Base-by-base conservation (phyloP, 306 rosid species). In the Dicorynia guianensis region DNA sequence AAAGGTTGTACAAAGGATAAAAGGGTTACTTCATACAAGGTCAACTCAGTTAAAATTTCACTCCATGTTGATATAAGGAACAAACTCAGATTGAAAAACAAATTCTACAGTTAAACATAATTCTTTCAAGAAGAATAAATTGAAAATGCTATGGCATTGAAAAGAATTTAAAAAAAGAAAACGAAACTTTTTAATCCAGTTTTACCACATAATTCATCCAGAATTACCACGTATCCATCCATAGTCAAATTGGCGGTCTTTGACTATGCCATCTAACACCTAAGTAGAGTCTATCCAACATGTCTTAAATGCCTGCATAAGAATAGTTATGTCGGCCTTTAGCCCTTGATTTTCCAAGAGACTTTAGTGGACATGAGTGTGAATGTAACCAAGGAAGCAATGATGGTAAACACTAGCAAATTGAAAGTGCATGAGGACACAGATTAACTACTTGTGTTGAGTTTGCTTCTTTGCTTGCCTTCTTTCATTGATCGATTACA, bases 231-330 rank as follows among this genome's bases (percentile, higher is more conserved):
- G 14, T 64, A 43, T 0, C 17, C 11, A 14, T 71, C 33, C 61
- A 42, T 42, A 30, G 44, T 57, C 19, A 54, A 54, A 20, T 53
- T 25, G 12, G 65, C 11, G 13, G 34, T 58, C 11, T 46, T 57
- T 58, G 53, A 58, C 55, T 1, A 12, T 58, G 61, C 43, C 18
- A 42, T 71, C 43, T 13, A 44, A 58, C 57, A 72, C 58, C 76
- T 2, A 44, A 33, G 44, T 43, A 71, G 8, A 70, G 42, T 56
- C 9, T 71, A 14, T 56, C 44, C 8, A 5, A 19, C 40, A 55
- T 55, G 17, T 57, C 40, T 57, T 42, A 42, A 7, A 55, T 19
- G 35, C 6, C 42, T n/a, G 18, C 67, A 58, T 47, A 20, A 71
- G 4, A 71, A 20, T 55, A 33, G 76, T 25, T n/a, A 40, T 25